Base-by-base conservation (phyloP, 805 yeast genomes). In the Suhomyces sp. region DNA sequence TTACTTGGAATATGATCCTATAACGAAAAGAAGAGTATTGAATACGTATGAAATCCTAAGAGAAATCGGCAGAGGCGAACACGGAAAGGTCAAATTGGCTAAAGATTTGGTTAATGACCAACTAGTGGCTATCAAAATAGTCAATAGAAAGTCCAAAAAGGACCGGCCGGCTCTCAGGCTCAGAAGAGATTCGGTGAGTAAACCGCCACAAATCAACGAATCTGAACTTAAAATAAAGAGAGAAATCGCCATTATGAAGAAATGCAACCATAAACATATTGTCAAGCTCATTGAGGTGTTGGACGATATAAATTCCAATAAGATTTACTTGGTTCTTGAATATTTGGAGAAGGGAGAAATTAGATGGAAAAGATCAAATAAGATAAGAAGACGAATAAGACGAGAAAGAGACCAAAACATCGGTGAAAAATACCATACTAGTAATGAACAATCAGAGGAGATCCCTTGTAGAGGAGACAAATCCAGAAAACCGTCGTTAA, bases 41-140 rank as follows among this genome's bases (percentile, higher is more conserved):
- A 94, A 94, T 69, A 84, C 96, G 0, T 94, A 92, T 65, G 99
- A 94, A 68, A 88, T 94, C 35, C 70, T 91, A 27, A 77, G 80
- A 22, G 97, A 92, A 70, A 76, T 94, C 25, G 99, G 99, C 9
- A 78, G 88, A 33, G 99, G 99, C n/a, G 97, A 92, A 67, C 98
- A 93, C 69, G 98, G 99, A n/a, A 93, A 90, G 67, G 99, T 94
- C 43, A 94, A 94, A 66, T 77, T 94, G 17, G 99, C 96, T 0
- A 81, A 81, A 53, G 93, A 92, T 64, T 68, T 85, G 50, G 76
- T 80, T n/a, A 68, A 78, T 5, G 75, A 79, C 44, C 84, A 80
- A 57, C 73, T 82, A 29, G 96, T 90, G n/a, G 99, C 99, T 3
- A 91, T 94, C 51, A 94, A 94, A 66, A 89, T 94, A 48, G 90